Conservation (phyloP, 1,139 yeast genomes). For the Kodamaea ohmeri region DNA sequence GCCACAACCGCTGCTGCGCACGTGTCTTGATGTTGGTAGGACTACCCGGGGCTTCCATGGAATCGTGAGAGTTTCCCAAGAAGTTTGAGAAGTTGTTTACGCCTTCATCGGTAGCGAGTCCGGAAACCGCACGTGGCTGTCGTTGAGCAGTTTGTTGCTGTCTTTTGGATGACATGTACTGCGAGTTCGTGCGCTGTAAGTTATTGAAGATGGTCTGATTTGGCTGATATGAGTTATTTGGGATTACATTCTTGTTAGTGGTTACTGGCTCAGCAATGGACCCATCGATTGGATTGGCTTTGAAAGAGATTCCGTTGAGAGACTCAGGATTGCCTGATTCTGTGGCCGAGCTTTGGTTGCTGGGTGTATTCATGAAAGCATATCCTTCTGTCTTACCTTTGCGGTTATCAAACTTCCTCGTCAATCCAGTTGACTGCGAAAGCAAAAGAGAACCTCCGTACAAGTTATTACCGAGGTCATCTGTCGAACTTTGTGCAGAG, state of each 20-base stretch:
- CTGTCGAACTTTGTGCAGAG: constrained; percentile 25
- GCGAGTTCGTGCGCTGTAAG: constrained; percentile 40
- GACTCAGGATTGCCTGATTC: constrained; percentile 13
- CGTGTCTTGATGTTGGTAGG: constrained; percentile 48
- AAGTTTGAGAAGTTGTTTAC: constrained; percentile 35
- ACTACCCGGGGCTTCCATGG: constrained; percentile 11
- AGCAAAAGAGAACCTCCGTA: constrained; percentile 46
- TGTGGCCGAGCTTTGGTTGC: constrained; percentile 17
- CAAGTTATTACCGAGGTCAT: constrained; percentile 33
- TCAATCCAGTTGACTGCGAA: constrained; percentile 47
- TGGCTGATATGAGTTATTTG: constrained; percentile 43
- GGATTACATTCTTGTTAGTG: constrained; percentile 34
- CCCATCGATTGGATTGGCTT: constrained; percentile 32
- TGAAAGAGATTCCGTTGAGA: constrained; percentile 37
- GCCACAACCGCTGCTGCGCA: constrained; percentile 80
- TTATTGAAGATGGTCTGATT: constrained; percentile 46
- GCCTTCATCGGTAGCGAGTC: constrained; percentile 19
- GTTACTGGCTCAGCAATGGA: constrained; percentile 34
- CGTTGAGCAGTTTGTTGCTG: constrained; percentile 15
- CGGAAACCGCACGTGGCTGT: constrained; percentile 10
- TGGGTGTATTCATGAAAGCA: constrained; percentile 8
- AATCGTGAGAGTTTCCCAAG: constrained; percentile 13
- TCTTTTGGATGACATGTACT: constrained; percentile 28
- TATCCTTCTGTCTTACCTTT: constrained; percentile 14
- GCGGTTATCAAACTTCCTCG: constrained; percentile 34